Evolutionary conservation across 257 asterid genomes (phyloP).

Genomic region (Lithospermum erythrorhizon): DNA sequence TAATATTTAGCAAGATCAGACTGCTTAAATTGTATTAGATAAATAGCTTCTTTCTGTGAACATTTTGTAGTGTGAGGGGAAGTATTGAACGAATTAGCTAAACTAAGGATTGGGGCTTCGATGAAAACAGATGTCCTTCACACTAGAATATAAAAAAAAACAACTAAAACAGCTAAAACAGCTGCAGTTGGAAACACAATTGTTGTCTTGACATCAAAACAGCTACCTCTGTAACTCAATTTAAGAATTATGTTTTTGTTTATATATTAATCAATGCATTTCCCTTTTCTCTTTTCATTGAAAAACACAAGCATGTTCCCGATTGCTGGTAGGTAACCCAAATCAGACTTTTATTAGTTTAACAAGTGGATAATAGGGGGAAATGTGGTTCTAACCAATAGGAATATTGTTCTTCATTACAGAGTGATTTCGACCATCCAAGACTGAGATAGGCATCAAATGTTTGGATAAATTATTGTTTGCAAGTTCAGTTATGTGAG

Average conservation of each 20-base stretch:
- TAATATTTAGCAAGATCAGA: not conserved
- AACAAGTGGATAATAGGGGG: not conserved
- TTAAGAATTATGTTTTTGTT: not conserved
- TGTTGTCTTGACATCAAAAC: too few relatives aligned
- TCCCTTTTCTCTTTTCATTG: not conserved
- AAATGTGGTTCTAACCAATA: conserved; percentile 20
- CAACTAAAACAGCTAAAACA: too few relatives aligned
- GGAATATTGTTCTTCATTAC: conserved; percentile 31
- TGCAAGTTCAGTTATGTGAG: conserved; percentile 33
- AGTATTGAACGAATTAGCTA: too few relatives aligned
- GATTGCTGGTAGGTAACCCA: not conserved
- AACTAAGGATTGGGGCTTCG: too few relatives aligned
- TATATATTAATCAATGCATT: too few relatives aligned
- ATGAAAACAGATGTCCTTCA: too few relatives aligned
- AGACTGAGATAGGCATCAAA: conserved; percentile 66
- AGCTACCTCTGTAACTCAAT: too few relatives aligned
- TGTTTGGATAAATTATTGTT: conserved; percentile 47
- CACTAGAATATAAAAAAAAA: too few relatives aligned
- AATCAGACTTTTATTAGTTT: not conserved
- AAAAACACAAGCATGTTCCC: not conserved
- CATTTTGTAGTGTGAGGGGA: not conserved
- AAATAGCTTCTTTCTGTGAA: not conserved
- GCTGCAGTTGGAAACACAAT: too few relatives aligned
- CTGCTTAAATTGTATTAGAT: not conserved
- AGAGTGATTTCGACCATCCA: conserved; percentile 39